Evolutionary conservation across 1,139 yeast species (phyloP).

Genomic region (Scheffersomyces segobiensis): DNA sequence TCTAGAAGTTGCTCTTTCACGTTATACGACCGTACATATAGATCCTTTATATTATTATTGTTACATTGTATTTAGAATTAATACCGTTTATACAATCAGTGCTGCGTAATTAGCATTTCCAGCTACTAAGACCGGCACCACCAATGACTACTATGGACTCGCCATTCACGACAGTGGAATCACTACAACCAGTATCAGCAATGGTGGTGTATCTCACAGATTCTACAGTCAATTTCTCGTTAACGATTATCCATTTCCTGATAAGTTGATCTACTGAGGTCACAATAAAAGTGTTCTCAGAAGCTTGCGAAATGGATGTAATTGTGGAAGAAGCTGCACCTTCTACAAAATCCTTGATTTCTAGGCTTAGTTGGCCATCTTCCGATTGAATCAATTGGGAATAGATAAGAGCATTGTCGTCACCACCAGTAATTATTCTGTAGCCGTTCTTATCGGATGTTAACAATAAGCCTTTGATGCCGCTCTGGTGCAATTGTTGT

Average conservation of each 20-base stretch:
- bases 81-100: background rate
- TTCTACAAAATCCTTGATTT: slow-evolving; percentile 33
- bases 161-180: slow-evolving; percentile 27
- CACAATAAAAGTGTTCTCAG: slow-evolving; percentile 33
- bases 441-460: slow-evolving; percentile 21
- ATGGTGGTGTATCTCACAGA: slow-evolving; percentile 68
- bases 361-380: slow-evolving; percentile 14
- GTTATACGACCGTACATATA: background rate
- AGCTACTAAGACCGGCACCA: slow-evolving; percentile 70
- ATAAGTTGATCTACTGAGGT: slow-evolving; percentile 81
- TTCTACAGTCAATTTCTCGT: slow-evolving; percentile 31
- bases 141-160: slow-evolving; percentile 49
- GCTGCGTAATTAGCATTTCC: slow-evolving; percentile 28
- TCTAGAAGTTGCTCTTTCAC: background rate
- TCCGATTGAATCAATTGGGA: slow-evolving; percentile 33
- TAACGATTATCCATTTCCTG: slow-evolving; percentile 56
- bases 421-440: slow-evolving; percentile 76
- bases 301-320: slow-evolving; percentile 54
- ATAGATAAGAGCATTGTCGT: slow-evolving; percentile 74
- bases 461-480: slow-evolving; percentile 60
- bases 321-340: slow-evolving; percentile 86
- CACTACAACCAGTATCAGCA: slow-evolving; percentile 86
- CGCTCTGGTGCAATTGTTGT: slow-evolving; percentile 76
- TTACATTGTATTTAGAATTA: background rate
- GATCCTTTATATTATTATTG: background rate